Evolutionary conservation across 768 basidiomycete species (phyloP).

Genomic region (Tephrocybe sp.): DNA sequence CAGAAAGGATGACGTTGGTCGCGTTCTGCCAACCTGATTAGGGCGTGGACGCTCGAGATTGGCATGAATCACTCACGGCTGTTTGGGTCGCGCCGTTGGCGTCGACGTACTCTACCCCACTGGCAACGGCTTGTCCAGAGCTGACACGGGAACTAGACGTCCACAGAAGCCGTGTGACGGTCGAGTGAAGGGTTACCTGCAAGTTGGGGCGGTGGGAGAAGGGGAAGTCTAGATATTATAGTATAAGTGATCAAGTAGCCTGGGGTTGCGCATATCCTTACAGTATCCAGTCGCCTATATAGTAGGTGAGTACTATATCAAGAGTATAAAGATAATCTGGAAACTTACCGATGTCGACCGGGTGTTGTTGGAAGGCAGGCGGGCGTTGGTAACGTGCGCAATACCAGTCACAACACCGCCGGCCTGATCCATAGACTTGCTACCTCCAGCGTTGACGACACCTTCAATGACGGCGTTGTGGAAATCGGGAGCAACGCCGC

Average conservation of each 20-base stretch:
- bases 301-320: no score
- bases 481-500: neutral
- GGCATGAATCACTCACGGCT: neutral
- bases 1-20: no score
- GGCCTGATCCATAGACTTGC: neutral
- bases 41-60: no score
- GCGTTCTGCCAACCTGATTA: no score
- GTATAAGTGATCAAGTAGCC: no score
- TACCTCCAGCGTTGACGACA: slow-evolving; percentile 1
- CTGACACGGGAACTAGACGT: neutral
- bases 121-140: neutral
- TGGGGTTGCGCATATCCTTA: no score
- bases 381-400: neutral
- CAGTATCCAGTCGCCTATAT: no score
- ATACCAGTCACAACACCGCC: neutral
- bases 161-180: slow-evolving; percentile 2
- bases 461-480: slow-evolving; percentile 1
- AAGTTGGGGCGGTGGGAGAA: neutral
- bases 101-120: slow-evolving; percentile 1
- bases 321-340: no score
- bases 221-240: neutral
- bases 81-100: neutral
- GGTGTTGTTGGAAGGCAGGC: neutral
- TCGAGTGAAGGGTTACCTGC: neutral
- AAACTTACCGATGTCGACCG: slow-evolving; percentile 1